Percentiles rank a stretch among this genome's conserved stretches.
Conservation (phyloP, 2,329 filamentous ascomycete genomes). For the Penicillium hordei region DNA sequence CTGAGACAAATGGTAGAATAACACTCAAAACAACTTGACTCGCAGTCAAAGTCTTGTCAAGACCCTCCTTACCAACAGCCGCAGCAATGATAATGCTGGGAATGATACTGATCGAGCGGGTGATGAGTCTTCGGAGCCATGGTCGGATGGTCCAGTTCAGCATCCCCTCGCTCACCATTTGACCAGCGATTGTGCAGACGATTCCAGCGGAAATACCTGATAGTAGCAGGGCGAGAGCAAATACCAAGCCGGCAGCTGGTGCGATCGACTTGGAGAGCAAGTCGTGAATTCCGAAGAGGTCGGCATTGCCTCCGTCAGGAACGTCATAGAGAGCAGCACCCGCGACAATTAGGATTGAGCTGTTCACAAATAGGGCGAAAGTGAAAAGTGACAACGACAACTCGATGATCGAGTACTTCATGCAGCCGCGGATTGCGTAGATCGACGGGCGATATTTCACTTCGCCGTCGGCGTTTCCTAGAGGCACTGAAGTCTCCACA, state of each 20-base stretch:
- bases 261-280: constrained; percentile 69
- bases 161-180: constrained; percentile 85
- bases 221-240: constrained; percentile 75
- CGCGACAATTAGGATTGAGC: constrained; percentile 76
- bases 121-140: constrained; percentile 76
- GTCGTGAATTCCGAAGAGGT: constrained; percentile 79
- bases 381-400: constrained; percentile 72
- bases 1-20: constrained; percentile 77
- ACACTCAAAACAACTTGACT: constrained; percentile 77
- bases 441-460: constrained; percentile 69
- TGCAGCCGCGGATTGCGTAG: constrained; percentile 68
- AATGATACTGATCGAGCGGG: constrained; percentile 75
- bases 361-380: constrained; percentile 83
- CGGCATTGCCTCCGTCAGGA: constrained; percentile 62
- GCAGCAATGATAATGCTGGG: constrained; percentile 82
- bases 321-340: constrained; percentile 71
- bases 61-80: constrained; percentile 68
- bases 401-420: constrained; percentile 72
- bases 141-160: constrained; percentile 71
- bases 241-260: constrained; percentile 76
- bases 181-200: constrained; percentile 83
- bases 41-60: constrained; percentile 70
- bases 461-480: constrained; percentile 47
- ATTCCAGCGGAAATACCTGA: constrained; percentile 81
- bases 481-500: constrained; percentile 29